These are phyloP conservation scores for Agaricales sp. DNA, from an alignment of 1,284 basidiomycete genomes.

Conservation along the genomic window DNA sequence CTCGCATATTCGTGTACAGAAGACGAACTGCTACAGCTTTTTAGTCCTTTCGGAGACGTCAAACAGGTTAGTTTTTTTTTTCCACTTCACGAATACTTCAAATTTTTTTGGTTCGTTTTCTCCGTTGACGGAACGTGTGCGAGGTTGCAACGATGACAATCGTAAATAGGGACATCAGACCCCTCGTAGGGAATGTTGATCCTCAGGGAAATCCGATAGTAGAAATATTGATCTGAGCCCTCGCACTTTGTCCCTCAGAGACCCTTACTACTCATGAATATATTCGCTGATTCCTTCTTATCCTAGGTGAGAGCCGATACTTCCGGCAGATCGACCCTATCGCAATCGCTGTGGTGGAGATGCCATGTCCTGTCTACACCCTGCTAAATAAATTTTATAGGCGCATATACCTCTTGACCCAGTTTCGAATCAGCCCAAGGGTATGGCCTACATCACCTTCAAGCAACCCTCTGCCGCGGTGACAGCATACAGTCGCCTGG, in stretches of 20 bases:
- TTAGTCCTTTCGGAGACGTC: slow-evolving; percentile 64
- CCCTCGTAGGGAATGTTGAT: slow-evolving; percentile 29
- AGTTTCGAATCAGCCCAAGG: slow-evolving; percentile 62
- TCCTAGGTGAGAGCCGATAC: slow-evolving; percentile 1
- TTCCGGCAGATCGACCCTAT: not conserved
- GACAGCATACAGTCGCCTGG: slow-evolving; percentile 68
- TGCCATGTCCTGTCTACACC: not conserved
- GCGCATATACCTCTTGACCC: slow-evolving; percentile 77
- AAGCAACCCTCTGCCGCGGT: slow-evolving; percentile 56
- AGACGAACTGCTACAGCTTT: slow-evolving; percentile 61
- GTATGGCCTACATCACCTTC: slow-evolving; percentile 82
- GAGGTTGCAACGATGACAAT: slow-evolving; percentile 23
- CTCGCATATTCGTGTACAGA: slow-evolving; percentile 79
- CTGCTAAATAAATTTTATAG: slow-evolving; percentile 26
- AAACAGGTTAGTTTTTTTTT: slow-evolving; percentile 44
- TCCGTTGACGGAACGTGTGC: too few species aligned
- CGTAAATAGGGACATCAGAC: slow-evolving; percentile 34
- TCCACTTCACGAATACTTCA: slow-evolving; percentile 2
- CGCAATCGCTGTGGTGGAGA: not conserved
- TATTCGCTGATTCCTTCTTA: slow-evolving; percentile 1
- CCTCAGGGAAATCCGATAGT: slow-evolving; percentile 29
- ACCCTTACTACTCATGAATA: not conserved
- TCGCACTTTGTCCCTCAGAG: slow-evolving; percentile 6
- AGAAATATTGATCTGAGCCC: slow-evolving; percentile 28
- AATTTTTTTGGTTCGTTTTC: slow-evolving; percentile 3